phyloP scores from a whole-genome alignment of 805 yeast genomes.

The Candida insectalens region DNA sequence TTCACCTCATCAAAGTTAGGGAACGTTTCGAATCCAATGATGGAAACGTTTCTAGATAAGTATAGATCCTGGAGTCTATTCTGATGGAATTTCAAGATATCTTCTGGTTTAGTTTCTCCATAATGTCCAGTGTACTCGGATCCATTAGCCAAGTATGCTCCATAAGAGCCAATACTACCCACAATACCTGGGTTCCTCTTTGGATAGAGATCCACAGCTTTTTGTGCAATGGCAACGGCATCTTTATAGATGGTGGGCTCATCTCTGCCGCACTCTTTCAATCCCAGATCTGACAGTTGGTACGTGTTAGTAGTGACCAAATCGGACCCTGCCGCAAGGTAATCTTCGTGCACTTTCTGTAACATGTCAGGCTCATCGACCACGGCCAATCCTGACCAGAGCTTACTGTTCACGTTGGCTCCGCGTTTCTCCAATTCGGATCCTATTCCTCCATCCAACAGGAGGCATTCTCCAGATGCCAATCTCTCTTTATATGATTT shows the following conservation, averaged over 20 bases:
- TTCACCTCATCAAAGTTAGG: conserved; percentile 52
- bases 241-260: conserved; percentile 12
- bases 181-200: conserved; percentile 25
- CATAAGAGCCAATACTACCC: conserved; percentile 74
- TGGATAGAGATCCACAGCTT: conserved; percentile 12
- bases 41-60: conserved; percentile 35
- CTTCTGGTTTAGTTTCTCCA: conserved; percentile 27
- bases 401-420: conserved; percentile 31
- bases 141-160: conserved; percentile 58
- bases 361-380: conserved; percentile 34
- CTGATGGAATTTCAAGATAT: conserved; percentile 40
- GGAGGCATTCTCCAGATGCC: conserved; percentile 5
- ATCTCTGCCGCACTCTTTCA: conserved; percentile 18
- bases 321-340: conserved; percentile 45
- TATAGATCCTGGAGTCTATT: conserved; percentile 33
- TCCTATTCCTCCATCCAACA: conserved; percentile 60
- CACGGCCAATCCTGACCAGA: conserved; percentile 57
- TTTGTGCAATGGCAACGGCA: conserved; percentile 16
- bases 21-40: conserved; percentile 63
- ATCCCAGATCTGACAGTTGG: conserved; percentile 41
- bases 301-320: conserved; percentile 48
- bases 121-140: conserved; percentile 70
- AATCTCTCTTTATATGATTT: neutral
- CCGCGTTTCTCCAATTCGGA: conserved; percentile 48
- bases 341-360: conserved; percentile 38